Base-by-base conservation (phyloP, 495 filamentous ascomycete species). In the Aspergillus nanangensis region DNA sequence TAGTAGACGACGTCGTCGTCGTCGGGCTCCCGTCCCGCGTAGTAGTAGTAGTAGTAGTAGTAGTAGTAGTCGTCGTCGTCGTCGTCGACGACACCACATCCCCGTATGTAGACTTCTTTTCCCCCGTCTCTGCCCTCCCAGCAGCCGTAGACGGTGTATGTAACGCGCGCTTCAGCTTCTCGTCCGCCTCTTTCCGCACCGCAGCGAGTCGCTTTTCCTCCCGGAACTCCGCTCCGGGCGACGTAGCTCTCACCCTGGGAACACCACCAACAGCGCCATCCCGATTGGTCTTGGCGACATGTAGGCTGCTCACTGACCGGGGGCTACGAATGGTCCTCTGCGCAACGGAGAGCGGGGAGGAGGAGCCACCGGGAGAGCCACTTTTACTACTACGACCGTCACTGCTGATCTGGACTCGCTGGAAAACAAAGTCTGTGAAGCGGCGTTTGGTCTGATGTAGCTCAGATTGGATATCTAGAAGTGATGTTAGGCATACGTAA, bases 401-500 rank as follows among this genome's bases (percentile, higher is more conserved):
- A 24, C 54, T 52, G 15, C 46, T 52, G 44, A 63, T 23, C 17
- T 61, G 56, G 39, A 74, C 70, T 41, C 71, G 52, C 35, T 72
- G 66, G 38, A 76, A 76, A 47, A 68, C 57, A 51, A 67, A 76
- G 53, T 74, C 72, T 25, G 69, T 73, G 48, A 76, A 76, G 4
- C 72, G 67, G n/a, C 69, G 65, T 55, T 74, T 76, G 9, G 62
- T 73, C 39, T 69, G 70, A 38, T 71, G 70, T 8, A 67, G 33
- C 11, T 71, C 65, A 31, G 63, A 67, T 47, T 76, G 67, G 38
- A 76, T 74, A 50, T 72, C 72, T 76, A 51, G n/a, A n/a, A n/a
- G n/a, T n/a, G n/a, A n/a, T n/a, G n/a, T n/a, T n/a, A n/a, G n/a
- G n/a, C n/a, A n/a, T n/a, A n/a, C n/a, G n/a, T n/a, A n/a, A n/a